Evolutionary conservation across 164 flowering plant genomes (phyloP).

Genomic region (Vitis rupestris): DNA sequence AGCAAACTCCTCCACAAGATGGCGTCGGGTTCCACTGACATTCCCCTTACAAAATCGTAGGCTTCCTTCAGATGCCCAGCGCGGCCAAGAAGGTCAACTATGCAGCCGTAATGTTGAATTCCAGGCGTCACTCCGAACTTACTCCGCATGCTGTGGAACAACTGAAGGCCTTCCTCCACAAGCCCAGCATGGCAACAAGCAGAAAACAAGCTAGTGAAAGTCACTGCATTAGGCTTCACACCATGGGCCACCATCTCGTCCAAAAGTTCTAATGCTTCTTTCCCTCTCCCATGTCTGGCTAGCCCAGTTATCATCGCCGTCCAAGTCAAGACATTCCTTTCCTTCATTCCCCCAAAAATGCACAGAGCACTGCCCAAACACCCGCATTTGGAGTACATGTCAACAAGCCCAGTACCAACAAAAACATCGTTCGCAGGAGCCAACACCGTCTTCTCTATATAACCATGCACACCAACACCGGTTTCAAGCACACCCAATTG

Average conservation of each 20-base stretch:
- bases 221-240: slow-evolving; percentile 46
- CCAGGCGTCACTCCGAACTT: slow-evolving; percentile 36
- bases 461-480: slow-evolving; percentile 57
- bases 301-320: slow-evolving; percentile 54
- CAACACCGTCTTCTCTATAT: slow-evolving; percentile 35
- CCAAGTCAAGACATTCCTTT: slow-evolving; percentile 52
- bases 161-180: slow-evolving; percentile 50
- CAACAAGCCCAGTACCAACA: slow-evolving; percentile 53
- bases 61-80: slow-evolving; percentile 52
- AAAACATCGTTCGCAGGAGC: slow-evolving; percentile 41
- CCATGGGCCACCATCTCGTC: slow-evolving; percentile 33
- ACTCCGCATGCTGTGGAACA: slow-evolving; percentile 41
- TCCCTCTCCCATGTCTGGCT: slow-evolving; percentile 59
- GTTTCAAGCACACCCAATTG: slow-evolving; percentile 45
- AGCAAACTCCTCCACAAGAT: slow-evolving; percentile 52
- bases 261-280: slow-evolving; percentile 44
- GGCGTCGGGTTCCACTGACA: slow-evolving; percentile 37
- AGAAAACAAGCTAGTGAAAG: slow-evolving; percentile 51
- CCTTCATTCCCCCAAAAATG: slow-evolving; percentile 40
- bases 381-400: slow-evolving; percentile 76
- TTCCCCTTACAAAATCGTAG: slow-evolving; percentile 33
- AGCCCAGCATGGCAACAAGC: slow-evolving; percentile 70
- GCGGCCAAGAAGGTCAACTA: slow-evolving; percentile 67
- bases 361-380: slow-evolving; percentile 32
- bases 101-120: slow-evolving; percentile 61